These are phyloP conservation scores for Globisporangium viniferum DNA, from an alignment of 352 stramenopile species.

Conservation along the genomic window DNA sequence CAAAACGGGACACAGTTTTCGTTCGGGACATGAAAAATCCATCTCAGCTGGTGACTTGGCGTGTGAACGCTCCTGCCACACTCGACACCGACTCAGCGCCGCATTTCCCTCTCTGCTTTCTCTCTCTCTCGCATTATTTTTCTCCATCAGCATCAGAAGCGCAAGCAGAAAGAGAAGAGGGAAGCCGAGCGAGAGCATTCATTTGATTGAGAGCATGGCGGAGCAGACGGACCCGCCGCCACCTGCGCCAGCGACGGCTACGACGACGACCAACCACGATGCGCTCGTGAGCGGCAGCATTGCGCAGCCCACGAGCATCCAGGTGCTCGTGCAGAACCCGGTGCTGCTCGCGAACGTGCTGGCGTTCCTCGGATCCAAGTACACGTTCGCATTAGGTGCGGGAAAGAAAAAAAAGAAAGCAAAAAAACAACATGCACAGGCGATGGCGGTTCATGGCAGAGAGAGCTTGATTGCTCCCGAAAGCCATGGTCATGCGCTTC, in stretches of 20 bases:
- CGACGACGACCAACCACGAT: background rate
- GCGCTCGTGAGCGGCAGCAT: constrained; percentile 7
- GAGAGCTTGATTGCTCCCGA: background rate
- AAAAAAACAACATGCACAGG: background rate
- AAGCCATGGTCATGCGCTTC: background rate
- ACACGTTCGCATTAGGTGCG: constrained; percentile 50
- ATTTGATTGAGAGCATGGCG: constrained; percentile 9
- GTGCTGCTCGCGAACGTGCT: constrained; percentile 62
- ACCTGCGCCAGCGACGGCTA: background rate
- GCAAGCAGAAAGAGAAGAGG: background rate
- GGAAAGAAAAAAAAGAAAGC: background rate
- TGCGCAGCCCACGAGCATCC: constrained; percentile 18
- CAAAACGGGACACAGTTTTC: background rate
- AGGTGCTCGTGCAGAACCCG: constrained; percentile 49
- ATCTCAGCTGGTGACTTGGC: constrained; percentile 1
- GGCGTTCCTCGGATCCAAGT: constrained; percentile 55
- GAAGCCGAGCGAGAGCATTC: background rate
- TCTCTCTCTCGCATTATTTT: constrained; percentile 5
- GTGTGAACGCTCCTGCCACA: background rate
- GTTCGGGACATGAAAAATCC: background rate
- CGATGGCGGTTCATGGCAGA: background rate
- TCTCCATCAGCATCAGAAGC: constrained; percentile 4
- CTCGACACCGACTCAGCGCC: background rate
- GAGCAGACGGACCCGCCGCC: constrained; percentile 13
- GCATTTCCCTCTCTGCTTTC: background rate